Evolutionary conservation across 2,329 filamentous ascomycete species (phyloP).

Genomic region (Trichoderma arundinaceum): DNA sequence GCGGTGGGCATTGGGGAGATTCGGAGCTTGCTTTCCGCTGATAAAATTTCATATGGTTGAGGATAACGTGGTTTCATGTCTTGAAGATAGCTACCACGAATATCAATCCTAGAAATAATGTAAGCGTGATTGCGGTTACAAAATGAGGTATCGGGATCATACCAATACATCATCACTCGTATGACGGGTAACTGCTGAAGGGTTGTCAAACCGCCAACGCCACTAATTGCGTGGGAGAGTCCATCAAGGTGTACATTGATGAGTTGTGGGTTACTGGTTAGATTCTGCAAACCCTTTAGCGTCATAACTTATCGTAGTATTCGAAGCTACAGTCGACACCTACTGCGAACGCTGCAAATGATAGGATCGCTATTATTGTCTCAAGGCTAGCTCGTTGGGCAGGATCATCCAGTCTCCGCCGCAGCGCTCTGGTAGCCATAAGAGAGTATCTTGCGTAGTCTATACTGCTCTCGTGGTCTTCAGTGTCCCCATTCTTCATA

Average conservation of each 20-base stretch:
- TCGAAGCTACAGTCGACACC: not conserved
- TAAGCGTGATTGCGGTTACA: not conserved
- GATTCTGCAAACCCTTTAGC: not conserved
- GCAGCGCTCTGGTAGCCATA: slow-evolving; percentile 16
- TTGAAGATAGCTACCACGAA: slow-evolving; percentile 13
- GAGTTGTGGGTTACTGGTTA: slow-evolving; percentile 18
- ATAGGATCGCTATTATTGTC: slow-evolving; percentile 18
- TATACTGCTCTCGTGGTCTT: slow-evolving; percentile 20
- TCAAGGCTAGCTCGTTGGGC: slow-evolving; percentile 10
- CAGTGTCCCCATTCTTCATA: not conserved
- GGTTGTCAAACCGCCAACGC: slow-evolving; percentile 7
- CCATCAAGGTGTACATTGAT: slow-evolving; percentile 24
- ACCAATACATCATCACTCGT: slow-evolving; percentile 27
- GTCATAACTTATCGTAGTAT: not conserved
- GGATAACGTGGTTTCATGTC: slow-evolving; percentile 15
- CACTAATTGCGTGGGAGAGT: slow-evolving; percentile 11
- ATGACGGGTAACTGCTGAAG: slow-evolving; percentile 16
- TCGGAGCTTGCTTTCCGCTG: slow-evolving; percentile 1
- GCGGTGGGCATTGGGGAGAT: not conserved
- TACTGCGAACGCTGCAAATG: slow-evolving; percentile 23
- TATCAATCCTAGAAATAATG: not conserved
- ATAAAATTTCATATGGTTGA: slow-evolving; percentile 14
- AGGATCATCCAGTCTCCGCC: slow-evolving; percentile 9
- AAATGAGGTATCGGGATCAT: not conserved
- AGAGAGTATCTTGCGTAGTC: slow-evolving; percentile 26